These are phyloP conservation scores for Tolypocladium sp. DNA, from an alignment of 2,329 filamentous ascomycete species.

Conservation along the genomic window DNA sequence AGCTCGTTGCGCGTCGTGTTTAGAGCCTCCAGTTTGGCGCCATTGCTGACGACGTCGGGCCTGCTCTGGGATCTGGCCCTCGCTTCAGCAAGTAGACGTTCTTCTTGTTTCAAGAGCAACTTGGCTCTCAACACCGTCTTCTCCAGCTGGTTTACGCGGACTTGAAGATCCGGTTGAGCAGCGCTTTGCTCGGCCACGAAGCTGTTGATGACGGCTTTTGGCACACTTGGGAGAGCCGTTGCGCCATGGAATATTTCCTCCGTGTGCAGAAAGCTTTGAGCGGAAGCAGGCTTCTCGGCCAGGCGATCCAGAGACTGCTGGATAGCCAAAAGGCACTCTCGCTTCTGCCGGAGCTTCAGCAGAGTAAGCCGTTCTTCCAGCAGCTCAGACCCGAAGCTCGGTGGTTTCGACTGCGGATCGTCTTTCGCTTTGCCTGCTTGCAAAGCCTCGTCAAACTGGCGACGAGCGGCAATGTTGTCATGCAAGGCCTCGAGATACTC, in stretches of 20 bases:
- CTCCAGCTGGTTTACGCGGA: conserved; percentile 42
- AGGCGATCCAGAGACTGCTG: conserved; percentile 43
- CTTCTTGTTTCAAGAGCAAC: conserved; percentile 45
- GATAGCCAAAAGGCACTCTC: conserved; percentile 38
- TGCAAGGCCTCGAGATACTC: conserved; percentile 47
- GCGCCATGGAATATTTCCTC: conserved; percentile 36
- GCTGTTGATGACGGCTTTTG: conserved; percentile 40
- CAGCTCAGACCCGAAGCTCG: conserved; percentile 10
- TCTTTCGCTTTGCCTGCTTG: conserved; percentile 11
- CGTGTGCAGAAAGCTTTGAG: conserved; percentile 39
- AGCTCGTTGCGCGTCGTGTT: conserved; percentile 47
- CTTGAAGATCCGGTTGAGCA: conserved; percentile 32
- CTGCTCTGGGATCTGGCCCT: conserved; percentile 27
- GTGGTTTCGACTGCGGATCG: conserved; percentile 9
- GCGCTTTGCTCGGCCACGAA: conserved; percentile 32
- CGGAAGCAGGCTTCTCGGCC: conserved; percentile 40
- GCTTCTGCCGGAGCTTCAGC: conserved; percentile 42
- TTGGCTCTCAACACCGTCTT: conserved; percentile 51
- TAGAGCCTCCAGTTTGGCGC: conserved; percentile 42
- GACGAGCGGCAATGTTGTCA: conserved; percentile 41
- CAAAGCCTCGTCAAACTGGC: conserved; percentile 32
- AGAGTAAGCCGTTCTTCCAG: conserved; percentile 43
- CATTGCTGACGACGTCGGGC: conserved; percentile 25
- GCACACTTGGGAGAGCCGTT: conserved; percentile 38
- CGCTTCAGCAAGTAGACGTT: conserved; percentile 42